Percentiles rank a stretch among this genome's conserved stretches.
phyloP scores from a whole-genome alignment of 257 asterid genomes.

The Solanum acaule region DNA sequence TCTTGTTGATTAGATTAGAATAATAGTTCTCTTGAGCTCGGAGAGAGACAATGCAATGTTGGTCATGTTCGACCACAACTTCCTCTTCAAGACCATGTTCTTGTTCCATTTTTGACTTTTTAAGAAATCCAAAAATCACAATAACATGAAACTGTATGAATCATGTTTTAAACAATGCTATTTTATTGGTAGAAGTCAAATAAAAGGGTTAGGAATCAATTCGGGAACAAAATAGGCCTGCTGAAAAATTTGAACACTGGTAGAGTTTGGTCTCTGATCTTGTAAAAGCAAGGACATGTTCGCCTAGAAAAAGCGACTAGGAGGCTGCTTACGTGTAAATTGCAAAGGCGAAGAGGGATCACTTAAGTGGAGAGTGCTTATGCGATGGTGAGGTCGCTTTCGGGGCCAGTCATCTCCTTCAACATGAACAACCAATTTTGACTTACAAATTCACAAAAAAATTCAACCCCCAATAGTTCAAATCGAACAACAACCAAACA shows the following conservation, averaged over 20 bases:
- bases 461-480: neutral
- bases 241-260: too few species aligned
- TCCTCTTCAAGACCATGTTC: neutral
- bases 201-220: neutral
- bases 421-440: neutral
- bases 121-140: neutral
- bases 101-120: neutral
- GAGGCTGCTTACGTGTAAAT: neutral
- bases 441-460: neutral
- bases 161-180: neutral
- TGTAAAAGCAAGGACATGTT: neutral
- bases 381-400: neutral
- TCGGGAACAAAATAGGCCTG: too few species aligned
- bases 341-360: neutral
- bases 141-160: neutral
- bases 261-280: neutral
- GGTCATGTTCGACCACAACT: neutral
- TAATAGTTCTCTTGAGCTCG: neutral
- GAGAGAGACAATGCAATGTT: too few species aligned
- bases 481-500: too few species aligned
- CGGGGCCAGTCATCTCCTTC: too few species aligned
- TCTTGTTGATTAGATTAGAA: too few species aligned
- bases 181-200: neutral
- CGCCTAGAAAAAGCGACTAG: neutral
- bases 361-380: neutral